A percentile compares a stretch with the other conserved stretches of the same genome.
These are phyloP conservation scores for Eucalyptus leucophloia DNA, from an alignment of 345 rosid species.

Conservation along the genomic window DNA sequence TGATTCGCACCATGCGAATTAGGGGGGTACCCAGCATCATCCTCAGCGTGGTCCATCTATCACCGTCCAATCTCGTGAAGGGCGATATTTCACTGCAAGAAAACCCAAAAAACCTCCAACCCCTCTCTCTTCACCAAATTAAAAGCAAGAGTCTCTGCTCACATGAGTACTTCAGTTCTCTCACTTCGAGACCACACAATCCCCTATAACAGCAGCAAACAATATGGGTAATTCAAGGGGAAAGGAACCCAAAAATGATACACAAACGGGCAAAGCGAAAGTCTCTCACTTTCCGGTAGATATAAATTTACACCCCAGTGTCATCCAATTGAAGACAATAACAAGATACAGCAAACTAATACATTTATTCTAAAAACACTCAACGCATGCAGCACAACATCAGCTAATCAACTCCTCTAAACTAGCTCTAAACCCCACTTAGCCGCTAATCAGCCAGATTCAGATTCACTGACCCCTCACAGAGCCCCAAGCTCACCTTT, in stretches of 20 bases:
- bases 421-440: neutral
- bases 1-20: constrained; percentile 32
- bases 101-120: neutral
- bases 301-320: neutral
- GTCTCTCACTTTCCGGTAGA: neutral
- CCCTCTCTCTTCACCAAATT: neutral
- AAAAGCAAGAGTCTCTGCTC: neutral
- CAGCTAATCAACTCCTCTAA: neutral
- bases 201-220: neutral
- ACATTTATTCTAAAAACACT: neutral
- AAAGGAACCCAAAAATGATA: neutral
- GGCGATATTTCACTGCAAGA: neutral
- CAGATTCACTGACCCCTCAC: neutral
- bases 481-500: neutral
- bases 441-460: neutral
- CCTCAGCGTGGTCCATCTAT: constrained; percentile 67
- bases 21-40: constrained; percentile 57
- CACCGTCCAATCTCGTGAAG: neutral
- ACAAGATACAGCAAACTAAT: neutral
- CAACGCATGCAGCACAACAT: neutral
- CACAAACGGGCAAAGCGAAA: neutral
- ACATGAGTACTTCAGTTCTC: neutral
- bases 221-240: neutral
- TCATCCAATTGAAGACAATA: neutral
- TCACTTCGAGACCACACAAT: neutral